These are phyloP conservation scores for Raffaelea arxii DNA, from an alignment of 2,329 filamentous ascomycete genomes.

Conservation along the genomic window DNA sequence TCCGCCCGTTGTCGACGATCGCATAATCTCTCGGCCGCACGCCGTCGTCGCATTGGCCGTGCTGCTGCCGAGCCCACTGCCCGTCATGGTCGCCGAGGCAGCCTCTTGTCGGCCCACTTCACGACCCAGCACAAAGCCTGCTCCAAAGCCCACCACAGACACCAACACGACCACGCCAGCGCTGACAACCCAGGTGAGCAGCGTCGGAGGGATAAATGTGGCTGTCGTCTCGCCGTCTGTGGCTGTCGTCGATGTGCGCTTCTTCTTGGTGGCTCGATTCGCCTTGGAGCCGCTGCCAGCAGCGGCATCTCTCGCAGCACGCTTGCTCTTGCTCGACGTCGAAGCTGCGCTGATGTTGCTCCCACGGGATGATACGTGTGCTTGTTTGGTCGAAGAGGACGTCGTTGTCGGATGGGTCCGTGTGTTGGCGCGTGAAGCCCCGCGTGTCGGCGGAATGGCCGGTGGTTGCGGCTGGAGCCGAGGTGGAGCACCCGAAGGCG, in stretches of 20 bases:
- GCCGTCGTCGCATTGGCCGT: conserved; percentile 35
- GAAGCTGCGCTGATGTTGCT: conserved; percentile 5
- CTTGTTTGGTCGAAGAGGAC: neutral
- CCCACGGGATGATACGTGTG: conserved; percentile 13
- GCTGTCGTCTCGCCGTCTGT: conserved; percentile 22
- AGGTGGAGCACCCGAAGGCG: conserved; percentile 13
- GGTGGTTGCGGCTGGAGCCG: neutral
- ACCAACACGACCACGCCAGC: conserved; percentile 60
- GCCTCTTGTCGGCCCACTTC: conserved; percentile 56
- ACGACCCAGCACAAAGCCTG: conserved; percentile 52
- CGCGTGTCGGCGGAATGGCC: neutral
- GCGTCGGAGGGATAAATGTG: conserved; percentile 44
- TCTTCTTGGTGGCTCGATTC: conserved; percentile 47
- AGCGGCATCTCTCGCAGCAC: conserved; percentile 27
- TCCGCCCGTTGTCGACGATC: conserved; percentile 34
- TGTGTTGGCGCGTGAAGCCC: neutral
- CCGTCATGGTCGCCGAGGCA: conserved; percentile 28
- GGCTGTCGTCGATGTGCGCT: conserved; percentile 32
- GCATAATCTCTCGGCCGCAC: conserved; percentile 44
- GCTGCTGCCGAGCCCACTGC: conserved; percentile 31
- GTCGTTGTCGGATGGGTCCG: neutral
- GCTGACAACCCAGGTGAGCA: conserved; percentile 55
- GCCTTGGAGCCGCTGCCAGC: conserved; percentile 20
- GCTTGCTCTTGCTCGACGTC: conserved; percentile 37
- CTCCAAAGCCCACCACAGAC: conserved; percentile 59